phyloP scores from a whole-genome alignment of 495 filamentous ascomycete species.

The Neurospora sp. region DNA sequence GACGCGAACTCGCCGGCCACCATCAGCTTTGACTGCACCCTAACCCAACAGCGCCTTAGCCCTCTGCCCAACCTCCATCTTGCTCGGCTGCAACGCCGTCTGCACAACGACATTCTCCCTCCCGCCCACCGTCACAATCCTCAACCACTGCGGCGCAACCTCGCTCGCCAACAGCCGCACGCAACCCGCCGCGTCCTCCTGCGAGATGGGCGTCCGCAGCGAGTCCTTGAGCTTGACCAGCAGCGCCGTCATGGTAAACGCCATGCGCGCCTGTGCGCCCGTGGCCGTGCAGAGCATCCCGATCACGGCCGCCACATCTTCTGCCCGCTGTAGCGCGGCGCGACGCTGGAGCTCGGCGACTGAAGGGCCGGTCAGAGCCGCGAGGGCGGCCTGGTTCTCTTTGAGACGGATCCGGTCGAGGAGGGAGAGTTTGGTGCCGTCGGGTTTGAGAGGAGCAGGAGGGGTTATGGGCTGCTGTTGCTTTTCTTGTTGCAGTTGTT shows the following conservation, averaged over 20 bases:
- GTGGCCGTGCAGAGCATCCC: conserved; percentile 40
- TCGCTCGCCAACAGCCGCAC: conserved; percentile 47
- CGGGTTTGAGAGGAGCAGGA: conserved; percentile 17
- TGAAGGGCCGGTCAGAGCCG: conserved; percentile 28
- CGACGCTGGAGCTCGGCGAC: conserved; percentile 42
- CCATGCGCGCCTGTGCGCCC: conserved; percentile 31
- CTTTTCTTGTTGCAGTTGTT: conserved; percentile 20
- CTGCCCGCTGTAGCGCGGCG: conserved; percentile 48
- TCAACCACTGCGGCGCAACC: conserved; percentile 53
- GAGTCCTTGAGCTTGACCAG: conserved; percentile 50
- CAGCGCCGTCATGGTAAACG: conserved; percentile 51
- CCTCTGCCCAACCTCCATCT: conserved; percentile 31
- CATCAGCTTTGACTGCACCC: background rate
- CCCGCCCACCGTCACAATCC: conserved; percentile 42
- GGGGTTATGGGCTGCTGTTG: background rate
- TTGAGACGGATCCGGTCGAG: conserved; percentile 56
- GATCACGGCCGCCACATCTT: conserved; percentile 50
- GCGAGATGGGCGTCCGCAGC: conserved; percentile 48
- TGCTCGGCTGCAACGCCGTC: conserved; percentile 29
- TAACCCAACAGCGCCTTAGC: conserved; percentile 28
- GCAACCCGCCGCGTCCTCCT: conserved; percentile 45
- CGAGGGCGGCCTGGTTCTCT: conserved; percentile 34
- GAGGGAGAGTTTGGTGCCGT: conserved; percentile 34
- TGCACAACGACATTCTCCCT: conserved; percentile 50
- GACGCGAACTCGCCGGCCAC: background rate